Evolutionary conservation across 148 eudicot genomes (phyloP).

Genomic region (Hydrangea macrophylla): DNA sequence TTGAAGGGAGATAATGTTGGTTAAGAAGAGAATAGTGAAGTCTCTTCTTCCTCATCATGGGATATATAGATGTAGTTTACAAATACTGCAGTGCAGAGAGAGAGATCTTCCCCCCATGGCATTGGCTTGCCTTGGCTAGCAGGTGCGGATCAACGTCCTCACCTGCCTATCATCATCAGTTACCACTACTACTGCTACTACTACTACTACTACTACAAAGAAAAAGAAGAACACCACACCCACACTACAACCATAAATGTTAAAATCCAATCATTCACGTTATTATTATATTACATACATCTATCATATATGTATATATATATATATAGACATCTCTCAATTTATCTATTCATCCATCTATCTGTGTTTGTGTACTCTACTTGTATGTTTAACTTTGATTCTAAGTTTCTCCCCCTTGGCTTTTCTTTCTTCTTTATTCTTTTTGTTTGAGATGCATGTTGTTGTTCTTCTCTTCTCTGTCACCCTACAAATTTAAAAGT

Average conservation of each 20-base stretch:
- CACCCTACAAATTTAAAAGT: neutral
- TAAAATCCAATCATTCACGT: no score
- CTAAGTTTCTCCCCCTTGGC: slow-evolving; percentile 38
- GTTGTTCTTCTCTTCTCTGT: neutral
- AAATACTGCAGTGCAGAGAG: slow-evolving; percentile 19
- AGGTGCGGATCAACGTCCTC: no score
- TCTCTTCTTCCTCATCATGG: slow-evolving; percentile 38
- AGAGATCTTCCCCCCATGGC: slow-evolving; percentile 19
- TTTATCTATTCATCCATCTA: no score
- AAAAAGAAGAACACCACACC: no score
- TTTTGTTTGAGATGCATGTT: slow-evolving; percentile 18
- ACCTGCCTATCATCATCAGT: neutral
- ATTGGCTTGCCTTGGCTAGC: no score
- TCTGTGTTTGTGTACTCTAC: neutral
- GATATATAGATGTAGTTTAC: no score
- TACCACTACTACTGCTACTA: slow-evolving; percentile 8
- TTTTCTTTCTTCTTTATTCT: slow-evolving; percentile 15
- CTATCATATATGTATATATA: neutral
- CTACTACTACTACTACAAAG: no score
- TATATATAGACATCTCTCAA: neutral
- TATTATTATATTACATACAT: neutral
- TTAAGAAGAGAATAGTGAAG: slow-evolving; percentile 34
- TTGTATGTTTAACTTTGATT: slow-evolving; percentile 31
- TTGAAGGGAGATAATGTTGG: slow-evolving; percentile 16
- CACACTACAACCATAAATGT: no score